phyloP scores from a whole-genome alignment of 2,329 filamentous ascomycete species.

The Fusarium secorum region DNA sequence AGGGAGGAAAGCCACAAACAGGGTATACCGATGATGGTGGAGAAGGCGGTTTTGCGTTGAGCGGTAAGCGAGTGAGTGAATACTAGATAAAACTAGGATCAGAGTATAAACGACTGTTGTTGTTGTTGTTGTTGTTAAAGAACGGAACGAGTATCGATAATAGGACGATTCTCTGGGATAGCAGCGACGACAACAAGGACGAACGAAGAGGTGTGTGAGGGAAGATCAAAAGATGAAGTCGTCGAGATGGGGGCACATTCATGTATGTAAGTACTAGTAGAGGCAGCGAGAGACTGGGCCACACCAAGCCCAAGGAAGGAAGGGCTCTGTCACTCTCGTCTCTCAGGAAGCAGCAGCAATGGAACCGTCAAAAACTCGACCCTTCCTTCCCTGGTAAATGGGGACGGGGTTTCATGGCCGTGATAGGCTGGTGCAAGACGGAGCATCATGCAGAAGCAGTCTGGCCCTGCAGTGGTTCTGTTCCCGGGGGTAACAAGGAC shows the following conservation, averaged over 20 bases:
- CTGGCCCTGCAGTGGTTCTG: background rate
- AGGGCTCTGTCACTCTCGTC: slow-evolving; percentile 6
- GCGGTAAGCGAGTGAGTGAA: slow-evolving; percentile 10
- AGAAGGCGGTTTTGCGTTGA: slow-evolving; percentile 24
- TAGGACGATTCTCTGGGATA: slow-evolving; percentile 36
- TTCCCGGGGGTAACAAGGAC: slow-evolving; percentile 9
- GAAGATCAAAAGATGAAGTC: slow-evolving; percentile 18
- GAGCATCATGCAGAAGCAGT: slow-evolving; percentile 26
- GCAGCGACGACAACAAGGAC: slow-evolving; percentile 18
- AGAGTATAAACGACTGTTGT: slow-evolving; percentile 7
- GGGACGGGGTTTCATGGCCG: slow-evolving; percentile 18
- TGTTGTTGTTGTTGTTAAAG: slow-evolving; percentile 31
- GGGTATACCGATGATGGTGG: slow-evolving; percentile 30
- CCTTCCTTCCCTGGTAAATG: slow-evolving; percentile 20
- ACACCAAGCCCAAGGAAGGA: slow-evolving; percentile 26
- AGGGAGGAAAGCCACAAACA: slow-evolving; percentile 37
- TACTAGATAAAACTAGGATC: slow-evolving; percentile 29
- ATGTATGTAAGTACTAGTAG: slow-evolving; percentile 33
- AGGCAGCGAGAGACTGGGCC: background rate
- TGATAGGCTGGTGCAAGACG: slow-evolving; percentile 26
- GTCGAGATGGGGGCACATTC: slow-evolving; percentile 13
- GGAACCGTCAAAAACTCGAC: slow-evolving; percentile 1
- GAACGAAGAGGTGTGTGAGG: slow-evolving; percentile 15
- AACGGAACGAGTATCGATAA: slow-evolving; percentile 40
- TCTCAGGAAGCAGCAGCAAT: slow-evolving; percentile 23